Evolutionary conservation across 2,329 filamentous ascomycete species (phyloP), one percentile per base, ranked within the genome.

Genomic region (Xylaria hypoxylon): DNA sequence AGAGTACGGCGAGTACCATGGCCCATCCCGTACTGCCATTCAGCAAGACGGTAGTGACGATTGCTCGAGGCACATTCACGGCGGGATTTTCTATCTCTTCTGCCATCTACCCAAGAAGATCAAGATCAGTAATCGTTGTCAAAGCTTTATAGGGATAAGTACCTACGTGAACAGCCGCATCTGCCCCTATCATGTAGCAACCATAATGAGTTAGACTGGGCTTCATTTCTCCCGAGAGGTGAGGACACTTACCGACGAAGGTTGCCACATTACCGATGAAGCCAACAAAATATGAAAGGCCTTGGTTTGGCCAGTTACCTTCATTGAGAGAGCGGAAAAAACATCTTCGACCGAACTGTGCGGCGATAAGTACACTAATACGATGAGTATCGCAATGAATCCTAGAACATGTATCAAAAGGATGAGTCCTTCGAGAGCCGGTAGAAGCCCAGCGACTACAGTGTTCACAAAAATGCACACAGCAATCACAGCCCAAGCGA

Each of bases 21-120:
- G 59, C 64, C 57, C 56, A 69, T 62, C 69, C 69, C 45, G 42
- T 62, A 38, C 51, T 63, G 13, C 69, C 69, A 64, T 71, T 71
- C 26, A 71, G 33, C 6, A 69, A 42, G 24, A 69, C 59, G 0
- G 64, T 68, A 15, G 67, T 69, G 22, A 69, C 26, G 7, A 71
- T 69, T 8, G 67, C 64, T 55, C 67, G 64, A 55, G 69, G 69
- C 4, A 71, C 64, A 35, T 64, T 62, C 28, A 65, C 15, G 13
- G 69, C 64, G 4, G 69, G 48, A 57, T 71, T 71, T 55, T 69
- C 59, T 53, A 69, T 69, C 47, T 69, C 69, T 64, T 71, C 69
- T 33, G 69, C 47, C 67, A 71, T 69, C 69, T 71, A 58, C 13
- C 2, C 48, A 59, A 48, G 26, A 53, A 62, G 44, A n/a, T 65